Conservation (phyloP, 352 stramenopile species). For the Phytophthora multivora region DNA sequence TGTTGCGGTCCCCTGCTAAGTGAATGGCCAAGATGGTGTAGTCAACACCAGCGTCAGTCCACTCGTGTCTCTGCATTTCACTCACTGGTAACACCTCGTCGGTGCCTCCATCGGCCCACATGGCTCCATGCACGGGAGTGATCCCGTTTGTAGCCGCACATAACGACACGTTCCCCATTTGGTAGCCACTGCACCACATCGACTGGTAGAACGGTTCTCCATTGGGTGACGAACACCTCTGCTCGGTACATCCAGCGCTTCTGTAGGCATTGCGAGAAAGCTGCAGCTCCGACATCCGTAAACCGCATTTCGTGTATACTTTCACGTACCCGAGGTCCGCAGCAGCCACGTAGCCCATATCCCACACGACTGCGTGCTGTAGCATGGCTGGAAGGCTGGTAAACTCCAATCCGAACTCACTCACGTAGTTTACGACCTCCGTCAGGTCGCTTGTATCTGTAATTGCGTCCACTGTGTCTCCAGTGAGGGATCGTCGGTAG, state of each 20-base stretch:
- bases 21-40: slow-evolving; percentile 52
- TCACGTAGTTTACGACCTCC: slow-evolving; percentile 27
- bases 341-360: slow-evolving; percentile 44
- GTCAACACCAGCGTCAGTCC: slow-evolving; percentile 20
- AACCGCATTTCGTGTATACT: slow-evolving; percentile 42
- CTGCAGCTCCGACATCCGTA: slow-evolving; percentile 52
- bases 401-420: slow-evolving; percentile 33
- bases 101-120: slow-evolving; percentile 53
- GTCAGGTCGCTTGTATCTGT: slow-evolving; percentile 15
- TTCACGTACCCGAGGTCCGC: slow-evolving; percentile 35
- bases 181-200: slow-evolving; percentile 34
- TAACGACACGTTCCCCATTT: slow-evolving; percentile 40
- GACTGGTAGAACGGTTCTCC: slow-evolving; percentile 44
- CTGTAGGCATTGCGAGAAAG: slow-evolving; percentile 31
- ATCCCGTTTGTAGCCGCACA: slow-evolving; percentile 35
- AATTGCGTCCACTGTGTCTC: slow-evolving; percentile 17
- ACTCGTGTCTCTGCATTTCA: slow-evolving; percentile 42
- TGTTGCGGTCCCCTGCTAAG: slow-evolving; percentile 37
- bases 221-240: slow-evolving; percentile 39
- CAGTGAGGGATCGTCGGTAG: slow-evolving; percentile 47
- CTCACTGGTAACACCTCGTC: slow-evolving; percentile 42
- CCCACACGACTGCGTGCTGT: slow-evolving; percentile 56
- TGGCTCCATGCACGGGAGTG: slow-evolving; percentile 40
- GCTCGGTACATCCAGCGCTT: slow-evolving; percentile 33
- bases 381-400: slow-evolving; percentile 37